These are phyloP conservation scores for Yamadazyma epiphylla DNA, from an alignment of 1,139 yeast genomes.

Conservation along the genomic window DNA sequence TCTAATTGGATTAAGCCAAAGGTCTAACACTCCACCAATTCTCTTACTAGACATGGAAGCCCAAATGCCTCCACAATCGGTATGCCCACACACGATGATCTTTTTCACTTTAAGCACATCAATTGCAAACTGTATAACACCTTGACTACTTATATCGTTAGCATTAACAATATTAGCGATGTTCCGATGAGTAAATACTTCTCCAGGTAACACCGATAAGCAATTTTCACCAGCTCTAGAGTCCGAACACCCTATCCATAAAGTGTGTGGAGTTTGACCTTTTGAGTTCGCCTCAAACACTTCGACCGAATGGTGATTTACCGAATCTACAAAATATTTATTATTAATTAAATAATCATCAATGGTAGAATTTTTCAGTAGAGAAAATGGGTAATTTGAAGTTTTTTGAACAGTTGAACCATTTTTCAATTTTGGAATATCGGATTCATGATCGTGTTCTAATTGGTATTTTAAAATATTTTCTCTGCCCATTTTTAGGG, in stretches of 20 bases:
- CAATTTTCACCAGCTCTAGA: slow-evolving; percentile 84
- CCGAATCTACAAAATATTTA: slow-evolving; percentile 59
- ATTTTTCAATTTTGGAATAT: slow-evolving; percentile 16
- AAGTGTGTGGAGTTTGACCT: slow-evolving; percentile 91
- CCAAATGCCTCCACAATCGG: slow-evolving; percentile 96
- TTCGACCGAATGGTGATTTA: slow-evolving; percentile 56
- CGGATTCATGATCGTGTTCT: slow-evolving; percentile 40
- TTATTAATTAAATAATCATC: slow-evolving; percentile 69
- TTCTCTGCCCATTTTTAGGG: slow-evolving; percentile 38
- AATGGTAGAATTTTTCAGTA: slow-evolving; percentile 54
- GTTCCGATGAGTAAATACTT: slow-evolving; percentile 88
- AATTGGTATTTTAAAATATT: slow-evolving; percentile 40
- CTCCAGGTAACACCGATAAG: slow-evolving; percentile 85
- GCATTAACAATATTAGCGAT: slow-evolving; percentile 79
- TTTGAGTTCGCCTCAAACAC: slow-evolving; percentile 68
- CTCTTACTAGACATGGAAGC: slow-evolving; percentile 71
- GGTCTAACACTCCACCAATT: slow-evolving; percentile 72
- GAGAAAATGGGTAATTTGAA: slow-evolving; percentile 48
- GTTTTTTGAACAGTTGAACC: slow-evolving; percentile 10
- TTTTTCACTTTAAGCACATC: slow-evolving; percentile 81
- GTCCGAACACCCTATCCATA: slow-evolving; percentile 96
- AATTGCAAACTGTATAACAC: slow-evolving; percentile 87
- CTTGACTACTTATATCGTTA: slow-evolving; percentile 72
- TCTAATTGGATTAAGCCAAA: slow-evolving; percentile 73
- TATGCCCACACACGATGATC: slow-evolving; percentile 93